phyloP scores from a whole-genome alignment of 495 filamentous ascomycete genomes.

The Rostrohypoxylon terebratum region DNA sequence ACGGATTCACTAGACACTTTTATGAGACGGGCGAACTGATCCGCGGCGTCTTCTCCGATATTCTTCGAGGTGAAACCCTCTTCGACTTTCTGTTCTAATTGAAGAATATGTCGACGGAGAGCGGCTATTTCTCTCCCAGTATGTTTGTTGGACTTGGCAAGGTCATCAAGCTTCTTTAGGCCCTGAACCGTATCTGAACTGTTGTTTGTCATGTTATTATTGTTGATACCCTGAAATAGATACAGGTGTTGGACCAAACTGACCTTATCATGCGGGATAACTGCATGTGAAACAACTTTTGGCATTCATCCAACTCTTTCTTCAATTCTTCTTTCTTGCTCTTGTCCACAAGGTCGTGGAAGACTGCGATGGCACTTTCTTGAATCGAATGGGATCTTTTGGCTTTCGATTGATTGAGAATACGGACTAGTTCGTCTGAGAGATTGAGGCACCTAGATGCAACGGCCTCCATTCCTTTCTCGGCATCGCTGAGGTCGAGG shows the following conservation, averaged over 20 bases:
- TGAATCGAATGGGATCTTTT: not conserved
- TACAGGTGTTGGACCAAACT: not conserved
- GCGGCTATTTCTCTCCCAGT: not conserved
- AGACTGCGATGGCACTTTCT: constrained; percentile 2
- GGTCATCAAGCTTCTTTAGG: not conserved
- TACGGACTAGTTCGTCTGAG: not conserved
- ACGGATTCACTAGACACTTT: not conserved
- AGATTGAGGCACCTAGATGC: not conserved
- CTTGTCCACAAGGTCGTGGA: not conserved
- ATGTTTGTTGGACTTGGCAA: not conserved
- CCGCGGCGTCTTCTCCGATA: constrained; percentile 5
- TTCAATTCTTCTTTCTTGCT: constrained; percentile 1
- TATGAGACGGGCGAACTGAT: constrained; percentile 1
- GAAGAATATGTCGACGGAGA: not conserved
- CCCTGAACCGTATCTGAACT: not conserved
- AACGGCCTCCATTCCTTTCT: not conserved
- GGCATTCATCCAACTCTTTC: constrained; percentile 10
- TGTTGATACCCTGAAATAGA: not conserved
- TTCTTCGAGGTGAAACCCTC: not conserved
- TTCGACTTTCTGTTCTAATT: not conserved
- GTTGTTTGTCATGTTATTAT: not conserved
- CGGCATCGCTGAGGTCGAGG: not conserved
- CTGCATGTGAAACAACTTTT: constrained; percentile 4
- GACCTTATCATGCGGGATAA: not conserved
- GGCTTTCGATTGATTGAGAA: constrained; percentile 6